phyloP scores from a whole-genome alignment of 163 green algal genomes.

The Scenedesmus sp. region DNA sequence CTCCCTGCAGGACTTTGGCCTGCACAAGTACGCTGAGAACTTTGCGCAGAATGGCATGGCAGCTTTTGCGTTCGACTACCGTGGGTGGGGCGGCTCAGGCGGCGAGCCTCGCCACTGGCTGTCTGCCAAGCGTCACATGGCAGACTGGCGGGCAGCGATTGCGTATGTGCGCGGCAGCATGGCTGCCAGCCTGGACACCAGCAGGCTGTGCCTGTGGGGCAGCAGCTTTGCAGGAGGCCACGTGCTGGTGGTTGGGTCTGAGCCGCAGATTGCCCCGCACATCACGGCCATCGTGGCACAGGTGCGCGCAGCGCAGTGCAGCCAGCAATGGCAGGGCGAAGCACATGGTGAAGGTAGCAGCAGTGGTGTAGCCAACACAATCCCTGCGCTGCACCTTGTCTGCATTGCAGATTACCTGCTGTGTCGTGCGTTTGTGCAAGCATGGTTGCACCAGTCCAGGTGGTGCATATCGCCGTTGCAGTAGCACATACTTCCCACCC shows the following conservation, averaged over 20 bases:
- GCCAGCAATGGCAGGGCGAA: neutral
- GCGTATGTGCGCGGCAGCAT: conserved; percentile 14
- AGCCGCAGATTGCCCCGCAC: conserved; percentile 30
- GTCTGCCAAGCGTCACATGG: conserved; percentile 53
- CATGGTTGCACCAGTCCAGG: no score
- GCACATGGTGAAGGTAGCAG: neutral
- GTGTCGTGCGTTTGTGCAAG: no score
- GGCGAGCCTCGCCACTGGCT: conserved; percentile 60
- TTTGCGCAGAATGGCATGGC: conserved; percentile 39
- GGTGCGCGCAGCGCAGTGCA: neutral
- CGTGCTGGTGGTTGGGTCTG: conserved; percentile 63
- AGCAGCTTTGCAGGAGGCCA: conserved; percentile 70
- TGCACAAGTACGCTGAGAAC: conserved; percentile 44
- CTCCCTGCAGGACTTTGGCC: conserved; percentile 46
- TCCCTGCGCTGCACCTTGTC: neutral
- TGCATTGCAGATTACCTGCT: neutral
- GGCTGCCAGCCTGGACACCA: conserved; percentile 44
- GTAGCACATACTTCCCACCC: no score
- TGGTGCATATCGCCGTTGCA: conserved; percentile 8
- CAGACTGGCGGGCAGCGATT: conserved; percentile 46
- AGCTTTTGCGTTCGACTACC: conserved; percentile 57
- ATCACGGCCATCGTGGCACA: conserved; percentile 42
- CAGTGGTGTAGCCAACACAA: neutral
- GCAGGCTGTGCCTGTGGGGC: conserved; percentile 66
- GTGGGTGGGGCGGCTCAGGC: conserved; percentile 57